Base-by-base conservation (phyloP, 2,329 filamentous ascomycete species). In the Verticillium dahliae region DNA sequence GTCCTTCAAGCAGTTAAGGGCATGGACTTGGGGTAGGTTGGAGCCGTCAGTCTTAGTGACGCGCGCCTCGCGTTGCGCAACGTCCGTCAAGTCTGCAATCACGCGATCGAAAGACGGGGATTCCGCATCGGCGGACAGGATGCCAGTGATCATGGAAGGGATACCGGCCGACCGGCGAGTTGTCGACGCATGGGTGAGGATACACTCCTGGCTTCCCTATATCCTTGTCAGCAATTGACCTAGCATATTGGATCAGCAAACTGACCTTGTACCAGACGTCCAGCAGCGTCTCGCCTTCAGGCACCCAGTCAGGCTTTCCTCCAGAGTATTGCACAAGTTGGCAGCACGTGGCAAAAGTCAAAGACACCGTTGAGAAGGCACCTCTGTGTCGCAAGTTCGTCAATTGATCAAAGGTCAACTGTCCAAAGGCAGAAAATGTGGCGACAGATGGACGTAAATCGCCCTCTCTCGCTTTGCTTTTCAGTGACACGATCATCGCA, bases 111-210 rank as follows among this genome's bases (percentile, higher is more conserved):
- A 90, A 0, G 89, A 83, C 1, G 85, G 85, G 0, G 75, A 78
- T 1, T 78, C 70, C 0, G 84, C 75, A 65, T 89, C 86, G 9
- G 90, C 87, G 3, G 87, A 84, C 4, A 97, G 78, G 39, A 98
- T 87, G 1, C 91, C 92, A 1, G 90, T 90, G 59, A 98, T 87
- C 65, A 98, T 82, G 9, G 91, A 89, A 0, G 95, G 95, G 55
- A 99, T 89, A 18, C 95, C 95, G 10, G 95, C 95, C 1, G 95
- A 99, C 64, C 96, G 84, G 60, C 95, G 83, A 2, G 96, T 99
- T 5, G 92, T 93, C 0, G 90, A 91, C 2, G 86, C 86, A 70
- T 95, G 90, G 33, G 85, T 85, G 63, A 86, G 82, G 58, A 97
- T 94, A 61, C 88, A 90, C 18, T 79, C 74, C 33, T 93, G 76